These are phyloP conservation scores for Botrytis cinerea DNA, from an alignment of 2,329 filamentous ascomycete genomes.

Conservation along the genomic window DNA sequence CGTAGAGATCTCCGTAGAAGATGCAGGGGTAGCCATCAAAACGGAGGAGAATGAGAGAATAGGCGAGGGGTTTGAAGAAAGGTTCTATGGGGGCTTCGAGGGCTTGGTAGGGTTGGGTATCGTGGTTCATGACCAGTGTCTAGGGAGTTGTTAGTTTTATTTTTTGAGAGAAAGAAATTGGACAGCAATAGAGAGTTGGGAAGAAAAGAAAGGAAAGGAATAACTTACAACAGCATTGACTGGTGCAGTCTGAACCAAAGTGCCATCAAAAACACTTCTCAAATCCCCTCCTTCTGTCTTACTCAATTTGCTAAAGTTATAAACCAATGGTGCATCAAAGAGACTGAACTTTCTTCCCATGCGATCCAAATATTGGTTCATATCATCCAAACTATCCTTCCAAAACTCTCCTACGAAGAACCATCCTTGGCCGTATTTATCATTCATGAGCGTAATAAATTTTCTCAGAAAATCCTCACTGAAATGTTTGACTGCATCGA, in stretches of 20 bases:
- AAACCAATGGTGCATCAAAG: slow-evolving; percentile 69
- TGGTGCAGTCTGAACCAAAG: slow-evolving; percentile 56
- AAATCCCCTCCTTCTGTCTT: slow-evolving; percentile 60
- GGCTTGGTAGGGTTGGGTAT: slow-evolving; percentile 66
- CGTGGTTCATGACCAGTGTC: slow-evolving; percentile 72
- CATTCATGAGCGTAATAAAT: slow-evolving; percentile 61
- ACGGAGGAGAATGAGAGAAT: slow-evolving; percentile 69
- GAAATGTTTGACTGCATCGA: slow-evolving; percentile 75
- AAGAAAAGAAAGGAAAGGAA: neutral
- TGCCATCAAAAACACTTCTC: slow-evolving; percentile 61
- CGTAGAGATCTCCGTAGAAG: slow-evolving; percentile 72
- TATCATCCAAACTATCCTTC: slow-evolving; percentile 57
- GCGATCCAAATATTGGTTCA: slow-evolving; percentile 57
- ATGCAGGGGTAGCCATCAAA: slow-evolving; percentile 64
- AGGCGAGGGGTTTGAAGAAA: slow-evolving; percentile 72
- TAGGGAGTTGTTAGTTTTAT: slow-evolving; percentile 32
- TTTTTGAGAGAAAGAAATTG: too few relatives aligned
- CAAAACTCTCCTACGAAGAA: slow-evolving; percentile 73
- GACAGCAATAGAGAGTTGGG: neutral
- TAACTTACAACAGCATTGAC: slow-evolving; percentile 57
- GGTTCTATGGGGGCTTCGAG: slow-evolving; percentile 62
- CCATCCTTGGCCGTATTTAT: slow-evolving; percentile 52
- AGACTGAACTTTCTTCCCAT: slow-evolving; percentile 61
- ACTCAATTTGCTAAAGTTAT: slow-evolving; percentile 65
- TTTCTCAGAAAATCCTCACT: slow-evolving; percentile 64